Base-by-base conservation (phyloP, 805 yeast species). In the Ogataea paraovalis region DNA sequence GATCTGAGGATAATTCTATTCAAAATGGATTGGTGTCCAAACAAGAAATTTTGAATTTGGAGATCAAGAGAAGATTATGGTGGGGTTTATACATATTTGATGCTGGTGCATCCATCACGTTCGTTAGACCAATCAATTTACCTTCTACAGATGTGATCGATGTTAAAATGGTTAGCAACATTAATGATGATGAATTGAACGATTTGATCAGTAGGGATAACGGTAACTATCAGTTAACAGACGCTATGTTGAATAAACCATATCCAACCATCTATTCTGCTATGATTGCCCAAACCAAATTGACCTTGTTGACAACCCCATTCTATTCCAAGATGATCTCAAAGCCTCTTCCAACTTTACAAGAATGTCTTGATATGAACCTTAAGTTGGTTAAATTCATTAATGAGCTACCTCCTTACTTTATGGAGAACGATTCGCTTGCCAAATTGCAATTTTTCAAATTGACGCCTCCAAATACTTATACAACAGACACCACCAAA, bases 41-140 rank as follows among this genome's bases (percentile, higher is more conserved):
- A 18, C 66, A 65, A 47, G 68, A 67, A 36, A 71, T 75, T 16
- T 46, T 75, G 22, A 74, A 75, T 55, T 62, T 73, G 44, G 87
- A 81, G 54, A 70, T 76, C 60, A 71, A 86, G 53, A 69, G 85
- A 56, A 65, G 87, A 46, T 61, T 81, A 28, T 83, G 87, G 86
- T 83, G 87, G 85, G 83, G 84, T 1, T 54, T 84, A 9, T 80
- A 78, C 53, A 74, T 78, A 44, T 80, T 80, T 55, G 87, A 82
- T 61, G 76, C 81, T 16, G 82, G 84, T 44, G 78, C 85, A 16
- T 77, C 85, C 1, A 70, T 83, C 20, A 77, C 85, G 0, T 79
- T 80, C 62, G 87, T 87, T 13, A 66, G 89, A 54, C 88, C 89
- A 1, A 71, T 79, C 4, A 74, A 73, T 52, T 64, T 79, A 41